phyloP scores from a whole-genome alignment of 768 basidiomycete species.

The Pleurotus pulmonarius region DNA sequence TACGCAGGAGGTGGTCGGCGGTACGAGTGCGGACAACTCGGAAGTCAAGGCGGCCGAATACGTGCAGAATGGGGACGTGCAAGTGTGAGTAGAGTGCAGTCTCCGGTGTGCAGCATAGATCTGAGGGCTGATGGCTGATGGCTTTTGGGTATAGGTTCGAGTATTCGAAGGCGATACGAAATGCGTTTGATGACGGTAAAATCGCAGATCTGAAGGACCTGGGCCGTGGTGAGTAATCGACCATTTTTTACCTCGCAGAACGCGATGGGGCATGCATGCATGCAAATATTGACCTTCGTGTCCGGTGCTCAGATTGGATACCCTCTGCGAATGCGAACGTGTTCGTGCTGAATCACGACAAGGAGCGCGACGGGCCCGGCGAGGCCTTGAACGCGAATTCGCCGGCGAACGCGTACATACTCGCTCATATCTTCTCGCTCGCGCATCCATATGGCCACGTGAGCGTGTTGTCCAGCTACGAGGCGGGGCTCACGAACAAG shows the following conservation, averaged over 20 bases:
- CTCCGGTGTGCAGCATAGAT: too few species aligned
- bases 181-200: neutral
- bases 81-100: neutral
- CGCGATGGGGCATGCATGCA: too few species aligned
- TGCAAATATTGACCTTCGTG: neutral
- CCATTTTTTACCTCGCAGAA: too few species aligned
- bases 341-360: too few species aligned
- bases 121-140: too few species aligned
- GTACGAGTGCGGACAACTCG: neutral
- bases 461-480: too few species aligned
- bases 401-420: slow-evolving; percentile 39
- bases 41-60: neutral
- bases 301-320: slow-evolving; percentile 30
- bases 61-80: neutral
- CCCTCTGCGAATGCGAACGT: slow-evolving; percentile 24
- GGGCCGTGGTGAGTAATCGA: slow-evolving; percentile 17
- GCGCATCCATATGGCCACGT: slow-evolving; percentile 50
- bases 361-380: too few species aligned
- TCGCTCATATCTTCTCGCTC: slow-evolving; percentile 43
- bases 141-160: neutral
- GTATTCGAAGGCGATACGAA: neutral
- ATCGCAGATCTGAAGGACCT: neutral
- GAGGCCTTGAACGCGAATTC: slow-evolving; percentile 33
- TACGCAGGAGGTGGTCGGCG: neutral
- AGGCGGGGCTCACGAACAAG: slow-evolving; percentile 19